Conservation (phyloP, 2,329 filamentous ascomycete genomes). For the Claviceps capensis region DNA sequence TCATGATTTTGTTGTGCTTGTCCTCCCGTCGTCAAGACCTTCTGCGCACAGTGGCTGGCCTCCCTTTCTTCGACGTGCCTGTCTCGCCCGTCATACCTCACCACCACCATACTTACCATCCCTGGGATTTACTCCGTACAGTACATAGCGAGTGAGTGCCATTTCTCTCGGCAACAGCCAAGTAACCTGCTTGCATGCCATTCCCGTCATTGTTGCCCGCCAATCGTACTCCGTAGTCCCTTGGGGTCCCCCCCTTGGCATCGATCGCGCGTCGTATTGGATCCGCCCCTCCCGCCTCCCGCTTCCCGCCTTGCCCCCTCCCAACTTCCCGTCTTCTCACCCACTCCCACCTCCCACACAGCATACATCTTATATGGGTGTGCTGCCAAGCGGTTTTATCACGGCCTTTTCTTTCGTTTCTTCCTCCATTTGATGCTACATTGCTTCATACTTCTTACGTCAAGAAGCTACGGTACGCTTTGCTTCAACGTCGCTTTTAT, state of each 20-base stretch:
- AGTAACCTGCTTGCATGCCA: constrained; percentile 6
- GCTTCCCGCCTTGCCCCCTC: background rate
- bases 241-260: background rate
- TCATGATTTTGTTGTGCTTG: too few relatives aligned
- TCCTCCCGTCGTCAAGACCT: background rate
- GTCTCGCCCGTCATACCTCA: constrained; percentile 25
- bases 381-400: background rate
- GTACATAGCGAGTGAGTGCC: background rate
- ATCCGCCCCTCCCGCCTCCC: constrained; percentile 2
- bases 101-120: constrained; percentile 10
- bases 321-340: background rate
- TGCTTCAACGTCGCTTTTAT: background rate
- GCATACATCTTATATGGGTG: background rate
- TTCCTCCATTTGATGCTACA: background rate
- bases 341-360: constrained; percentile 1
- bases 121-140: constrained; percentile 11
- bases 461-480: background rate
- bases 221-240: constrained; percentile 1
- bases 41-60: background rate
- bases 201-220: constrained; percentile 3
- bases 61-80: constrained; percentile 10
- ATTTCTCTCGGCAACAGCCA: background rate
- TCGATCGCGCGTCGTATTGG: constrained; percentile 3
- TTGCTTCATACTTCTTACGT: background rate
- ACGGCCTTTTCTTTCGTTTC: background rate